A percentile compares a stretch with the other conserved stretches of the same genome.
phyloP scores from a whole-genome alignment of 129 eudicot genomes.

The Saposhnikovia divaricata region DNA sequence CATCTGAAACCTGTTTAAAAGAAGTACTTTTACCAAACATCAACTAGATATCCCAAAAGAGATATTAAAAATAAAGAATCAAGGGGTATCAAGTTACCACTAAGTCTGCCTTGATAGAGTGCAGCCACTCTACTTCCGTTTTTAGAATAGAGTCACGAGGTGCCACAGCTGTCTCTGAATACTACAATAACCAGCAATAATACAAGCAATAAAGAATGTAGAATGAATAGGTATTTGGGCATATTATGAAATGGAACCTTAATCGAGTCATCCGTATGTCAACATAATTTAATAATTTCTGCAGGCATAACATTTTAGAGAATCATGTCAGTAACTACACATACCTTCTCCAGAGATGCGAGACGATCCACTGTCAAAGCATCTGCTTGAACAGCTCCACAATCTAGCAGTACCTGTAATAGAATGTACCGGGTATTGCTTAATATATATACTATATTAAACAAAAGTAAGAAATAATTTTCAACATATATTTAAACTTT shows the following conservation, averaged over 20 bases:
- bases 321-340: not conserved
- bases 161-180: conserved; percentile 84
- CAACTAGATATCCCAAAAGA: not conserved
- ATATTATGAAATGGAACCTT: not conserved
- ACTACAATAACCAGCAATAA: conserved; percentile 36
- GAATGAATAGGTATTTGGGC: not conserved
- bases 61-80: not conserved
- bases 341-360: conserved; percentile 86
- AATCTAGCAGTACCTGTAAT: conserved; percentile 72
- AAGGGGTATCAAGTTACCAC: conserved; percentile 45
- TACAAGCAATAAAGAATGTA: not conserved
- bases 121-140: conserved; percentile 88
- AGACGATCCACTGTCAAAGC: conserved; percentile 98
- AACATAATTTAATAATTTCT: not conserved
- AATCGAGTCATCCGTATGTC: not conserved
- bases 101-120: conserved; percentile 92
- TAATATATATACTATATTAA: not conserved
- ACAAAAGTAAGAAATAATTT: not conserved
- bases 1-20: conserved; percentile 71
- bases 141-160: conserved; percentile 88
- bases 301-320: not conserved
- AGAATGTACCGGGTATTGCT: not conserved
- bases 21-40: not conserved
- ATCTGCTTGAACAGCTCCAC: conserved; percentile 99
- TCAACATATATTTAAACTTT: not conserved